These are phyloP conservation scores for Ceratobasidium sp. DNA, from an alignment of 1,284 basidiomycete genomes.

Conservation along the genomic window DNA sequence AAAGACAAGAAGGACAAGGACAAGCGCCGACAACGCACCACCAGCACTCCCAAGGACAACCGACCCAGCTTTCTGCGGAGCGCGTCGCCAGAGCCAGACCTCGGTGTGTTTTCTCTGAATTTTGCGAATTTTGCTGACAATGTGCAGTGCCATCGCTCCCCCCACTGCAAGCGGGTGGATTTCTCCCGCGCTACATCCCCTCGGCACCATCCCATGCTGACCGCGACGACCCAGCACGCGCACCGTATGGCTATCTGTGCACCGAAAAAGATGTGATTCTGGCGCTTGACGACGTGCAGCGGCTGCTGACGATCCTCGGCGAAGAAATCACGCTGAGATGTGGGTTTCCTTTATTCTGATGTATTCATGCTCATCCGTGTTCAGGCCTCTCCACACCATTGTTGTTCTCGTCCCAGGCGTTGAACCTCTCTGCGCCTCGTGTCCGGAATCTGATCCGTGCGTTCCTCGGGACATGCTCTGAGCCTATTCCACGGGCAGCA, in stretches of 20 bases:
- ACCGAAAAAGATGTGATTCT: constrained; percentile 76
- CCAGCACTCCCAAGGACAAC: constrained; percentile 31
- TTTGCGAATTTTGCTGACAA: neutral
- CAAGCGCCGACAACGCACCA: constrained; percentile 41
- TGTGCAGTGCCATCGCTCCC: constrained; percentile 44
- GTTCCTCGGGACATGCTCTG: constrained; percentile 60
- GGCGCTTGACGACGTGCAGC: constrained; percentile 72
- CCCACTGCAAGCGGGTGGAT: constrained; percentile 64
- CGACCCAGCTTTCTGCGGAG: constrained; percentile 23
- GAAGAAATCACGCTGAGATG: constrained; percentile 71
- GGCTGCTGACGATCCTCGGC: constrained; percentile 72
- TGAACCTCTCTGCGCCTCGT: constrained; percentile 76
- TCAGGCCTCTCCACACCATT: constrained; percentile 82
- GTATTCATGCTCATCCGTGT: neutral
- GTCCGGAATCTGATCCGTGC: constrained; percentile 76
- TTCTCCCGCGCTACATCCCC: constrained; percentile 62
- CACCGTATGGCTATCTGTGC: constrained; percentile 69
- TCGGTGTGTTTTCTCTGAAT: neutral
- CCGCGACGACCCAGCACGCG: constrained; percentile 36
- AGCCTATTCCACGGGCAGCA: constrained; percentile 55
- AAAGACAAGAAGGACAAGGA: constrained; percentile 60
- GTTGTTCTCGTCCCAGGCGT: constrained; percentile 84
- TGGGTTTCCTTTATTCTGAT: constrained; percentile 41
- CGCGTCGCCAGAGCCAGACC: constrained; percentile 21
- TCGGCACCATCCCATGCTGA: constrained; percentile 38